These are phyloP conservation scores for Aspergillus sp. DNA, from an alignment of 2,329 filamentous ascomycete genomes.

Conservation along the genomic window DNA sequence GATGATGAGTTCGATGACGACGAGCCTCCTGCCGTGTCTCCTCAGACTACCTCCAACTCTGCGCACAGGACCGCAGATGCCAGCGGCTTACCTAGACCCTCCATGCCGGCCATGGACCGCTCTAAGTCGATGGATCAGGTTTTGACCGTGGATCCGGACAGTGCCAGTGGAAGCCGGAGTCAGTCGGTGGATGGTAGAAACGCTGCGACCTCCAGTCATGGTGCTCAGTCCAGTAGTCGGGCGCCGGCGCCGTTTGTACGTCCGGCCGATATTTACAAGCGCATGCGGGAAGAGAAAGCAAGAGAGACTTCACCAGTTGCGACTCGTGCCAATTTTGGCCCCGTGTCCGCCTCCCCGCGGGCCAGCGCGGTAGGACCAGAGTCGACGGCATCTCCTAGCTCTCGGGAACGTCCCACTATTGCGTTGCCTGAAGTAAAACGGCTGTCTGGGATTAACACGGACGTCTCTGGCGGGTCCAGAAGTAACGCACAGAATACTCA, in stretches of 20 bases:
- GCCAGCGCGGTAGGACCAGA: background rate
- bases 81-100: constrained; percentile 6
- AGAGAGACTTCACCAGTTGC: constrained; percentile 40
- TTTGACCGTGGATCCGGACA: constrained; percentile 9
- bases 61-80: constrained; percentile 15
- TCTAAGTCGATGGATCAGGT: constrained; percentile 34
- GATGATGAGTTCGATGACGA: constrained; percentile 58
- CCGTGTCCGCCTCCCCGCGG: background rate
- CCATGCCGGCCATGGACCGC: constrained; percentile 23
- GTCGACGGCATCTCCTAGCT: constrained; percentile 1
- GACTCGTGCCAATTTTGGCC: constrained; percentile 2
- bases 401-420: constrained; percentile 11
- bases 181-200: constrained; percentile 11
- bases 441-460: constrained; percentile 33
- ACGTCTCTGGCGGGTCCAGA: constrained; percentile 15
- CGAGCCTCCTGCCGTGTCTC: constrained; percentile 33
- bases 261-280: constrained; percentile 69
- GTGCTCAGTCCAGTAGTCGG: constrained; percentile 27
- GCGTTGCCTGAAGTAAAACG: constrained; percentile 37
- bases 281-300: constrained; percentile 59
- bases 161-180: constrained; percentile 18
- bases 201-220: constrained; percentile 9
- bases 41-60: constrained; percentile 2
- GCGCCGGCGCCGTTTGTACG: constrained; percentile 54
- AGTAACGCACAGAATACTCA: constrained; percentile 6